Percentiles rank a stretch among this genome's conserved stretches.
Evolutionary conservation across 208 protist genomes (phyloP).

Genomic region (Chromosphaera perkinsii): DNA sequence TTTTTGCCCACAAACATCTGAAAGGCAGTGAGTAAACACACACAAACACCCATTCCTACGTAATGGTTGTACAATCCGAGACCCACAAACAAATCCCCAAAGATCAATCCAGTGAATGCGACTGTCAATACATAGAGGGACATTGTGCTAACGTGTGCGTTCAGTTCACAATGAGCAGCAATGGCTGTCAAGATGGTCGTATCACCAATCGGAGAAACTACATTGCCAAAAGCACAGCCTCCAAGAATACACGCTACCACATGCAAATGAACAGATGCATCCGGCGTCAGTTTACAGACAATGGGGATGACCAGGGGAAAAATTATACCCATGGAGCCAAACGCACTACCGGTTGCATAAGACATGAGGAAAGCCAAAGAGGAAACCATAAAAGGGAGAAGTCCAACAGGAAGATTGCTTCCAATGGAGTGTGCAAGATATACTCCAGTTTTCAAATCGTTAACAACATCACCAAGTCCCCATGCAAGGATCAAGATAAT

Average conservation of each 20-base stretch:
- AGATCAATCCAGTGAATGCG: too few species aligned
- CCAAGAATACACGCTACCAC: background rate
- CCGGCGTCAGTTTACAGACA: background rate
- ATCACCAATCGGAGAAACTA: slow-evolving; percentile 9
- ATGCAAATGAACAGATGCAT: background rate
- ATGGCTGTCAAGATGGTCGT: slow-evolving; percentile 1
- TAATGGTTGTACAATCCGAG: too few species aligned
- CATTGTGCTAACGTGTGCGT: background rate
- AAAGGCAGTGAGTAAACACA: too few species aligned
- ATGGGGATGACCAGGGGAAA: slow-evolving; percentile 24
- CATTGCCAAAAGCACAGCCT: slow-evolving; percentile 11
- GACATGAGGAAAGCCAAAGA: slow-evolving; percentile 23
- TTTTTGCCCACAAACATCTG: too few species aligned
- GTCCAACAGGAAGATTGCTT: background rate
- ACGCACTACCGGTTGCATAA: slow-evolving; percentile 28
- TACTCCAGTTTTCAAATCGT: slow-evolving; percentile 13
- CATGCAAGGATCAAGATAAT: slow-evolving; percentile 33
- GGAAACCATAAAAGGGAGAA: slow-evolving; percentile 10
- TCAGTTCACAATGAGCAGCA: background rate
- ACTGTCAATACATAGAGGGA: too few species aligned
- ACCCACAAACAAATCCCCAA: too few species aligned
- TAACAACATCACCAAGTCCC: slow-evolving; percentile 27
- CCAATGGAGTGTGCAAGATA: slow-evolving; percentile 11
- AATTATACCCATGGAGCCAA: slow-evolving; percentile 40
- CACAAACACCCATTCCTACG: too few species aligned